These are phyloP conservation scores for Exidia glandulosa DNA, from an alignment of 768 basidiomycete species.

Conservation along the genomic window DNA sequence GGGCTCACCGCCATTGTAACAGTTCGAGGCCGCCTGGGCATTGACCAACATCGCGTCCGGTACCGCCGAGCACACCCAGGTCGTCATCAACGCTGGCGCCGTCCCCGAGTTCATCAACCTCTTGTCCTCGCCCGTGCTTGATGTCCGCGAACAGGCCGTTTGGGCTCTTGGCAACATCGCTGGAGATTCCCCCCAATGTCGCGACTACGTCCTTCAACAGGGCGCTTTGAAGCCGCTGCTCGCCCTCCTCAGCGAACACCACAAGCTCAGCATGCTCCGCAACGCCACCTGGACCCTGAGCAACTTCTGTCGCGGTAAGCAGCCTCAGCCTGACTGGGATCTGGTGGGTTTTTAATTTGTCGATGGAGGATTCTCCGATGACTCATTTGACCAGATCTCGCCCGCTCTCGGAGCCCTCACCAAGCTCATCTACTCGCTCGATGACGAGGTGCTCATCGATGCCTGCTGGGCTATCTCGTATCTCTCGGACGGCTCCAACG, in stretches of 20 bases:
- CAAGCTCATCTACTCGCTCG: conserved; percentile 36
- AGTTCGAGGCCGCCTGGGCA: conserved; percentile 97
- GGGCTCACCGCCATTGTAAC: background rate
- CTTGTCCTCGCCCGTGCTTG: conserved; percentile 62
- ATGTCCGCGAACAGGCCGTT: conserved; percentile 98
- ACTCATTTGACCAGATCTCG: conserved; percentile 48
- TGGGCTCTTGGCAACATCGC: conserved; percentile 99
- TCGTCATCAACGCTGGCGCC: conserved; percentile 88
- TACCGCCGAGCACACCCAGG: conserved; percentile 96
- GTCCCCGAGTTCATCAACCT: conserved; percentile 97
- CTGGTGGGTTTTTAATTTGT: conserved; percentile 43
- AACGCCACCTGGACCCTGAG: conserved; percentile 99
- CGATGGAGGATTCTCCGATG: conserved; percentile 10
- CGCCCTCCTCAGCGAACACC: conserved; percentile 83
- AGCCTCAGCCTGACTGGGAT: conserved; percentile 97
- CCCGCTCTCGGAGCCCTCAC: conserved; percentile 32
- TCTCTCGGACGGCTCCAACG: conserved; percentile 32
- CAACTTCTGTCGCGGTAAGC: conserved; percentile 98
- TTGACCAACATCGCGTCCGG: conserved; percentile 97
- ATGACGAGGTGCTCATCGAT: conserved; percentile 36
- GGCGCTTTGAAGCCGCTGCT: conserved; percentile 90
- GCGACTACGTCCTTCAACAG: conserved; percentile 86
- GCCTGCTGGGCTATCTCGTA: conserved; percentile 39
- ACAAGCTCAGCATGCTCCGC: conserved; percentile 46
- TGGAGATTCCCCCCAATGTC: conserved; percentile 93